phyloP scores from a whole-genome alignment of 108 stramenopile genomes.

The Cyclotella choctawhatcheeana region DNA sequence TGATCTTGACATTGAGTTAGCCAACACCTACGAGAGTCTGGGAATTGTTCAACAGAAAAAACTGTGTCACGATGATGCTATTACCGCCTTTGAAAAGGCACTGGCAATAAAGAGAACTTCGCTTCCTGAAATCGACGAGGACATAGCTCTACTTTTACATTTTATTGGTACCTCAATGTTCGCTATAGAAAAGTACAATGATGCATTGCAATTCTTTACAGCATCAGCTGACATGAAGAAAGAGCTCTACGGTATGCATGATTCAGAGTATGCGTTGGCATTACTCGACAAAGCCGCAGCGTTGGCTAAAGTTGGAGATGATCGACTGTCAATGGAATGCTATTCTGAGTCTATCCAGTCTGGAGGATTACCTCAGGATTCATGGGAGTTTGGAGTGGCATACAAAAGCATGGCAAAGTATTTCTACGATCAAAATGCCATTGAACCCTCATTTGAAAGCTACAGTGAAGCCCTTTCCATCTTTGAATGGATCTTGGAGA shows the following conservation, averaged over 20 bases:
- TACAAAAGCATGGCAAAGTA: conserved; percentile 39
- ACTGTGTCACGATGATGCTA: conserved; percentile 40
- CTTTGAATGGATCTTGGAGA: conserved; percentile 49
- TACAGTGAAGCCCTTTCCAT: conserved; percentile 47
- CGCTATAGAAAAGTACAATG: conserved; percentile 29
- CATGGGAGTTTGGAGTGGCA: conserved; percentile 56
- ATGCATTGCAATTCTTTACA: conserved; percentile 43
- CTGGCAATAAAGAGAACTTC: conserved; percentile 48
- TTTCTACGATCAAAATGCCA: conserved; percentile 28
- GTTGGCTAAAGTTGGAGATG: conserved; percentile 46
- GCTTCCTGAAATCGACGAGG: conserved; percentile 43
- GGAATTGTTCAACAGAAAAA: conserved; percentile 59
- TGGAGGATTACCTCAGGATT: conserved; percentile 45
- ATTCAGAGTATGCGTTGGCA: conserved; percentile 47
- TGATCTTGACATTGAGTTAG: conserved; percentile 41
- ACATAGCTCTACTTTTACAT: conserved; percentile 45
- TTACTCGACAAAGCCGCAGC: conserved; percentile 52
- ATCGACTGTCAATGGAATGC: conserved; percentile 40
- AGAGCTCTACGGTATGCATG: conserved; percentile 19
- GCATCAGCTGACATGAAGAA: conserved; percentile 37
- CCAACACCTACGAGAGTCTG: conserved; percentile 54
- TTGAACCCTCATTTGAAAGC: conserved; percentile 34
- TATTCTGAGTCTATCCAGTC: conserved; percentile 53
- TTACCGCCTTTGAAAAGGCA: conserved; percentile 49
- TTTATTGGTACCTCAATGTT: conserved; percentile 52